These are phyloP conservation scores for Microglena sp. DNA, from an alignment of 139 green algal species.

Conservation along the genomic window DNA sequence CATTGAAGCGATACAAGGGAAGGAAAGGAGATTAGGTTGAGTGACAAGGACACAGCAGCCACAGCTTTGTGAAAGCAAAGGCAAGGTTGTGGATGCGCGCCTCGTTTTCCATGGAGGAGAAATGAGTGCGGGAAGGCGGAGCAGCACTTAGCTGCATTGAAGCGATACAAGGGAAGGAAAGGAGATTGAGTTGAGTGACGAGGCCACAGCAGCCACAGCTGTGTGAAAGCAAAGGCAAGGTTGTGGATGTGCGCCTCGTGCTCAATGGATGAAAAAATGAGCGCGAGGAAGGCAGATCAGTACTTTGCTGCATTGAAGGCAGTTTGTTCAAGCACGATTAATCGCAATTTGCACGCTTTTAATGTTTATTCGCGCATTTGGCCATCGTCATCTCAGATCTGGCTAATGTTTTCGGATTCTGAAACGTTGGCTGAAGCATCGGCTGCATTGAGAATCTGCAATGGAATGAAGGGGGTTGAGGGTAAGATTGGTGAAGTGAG, in stretches of 20 bases:
- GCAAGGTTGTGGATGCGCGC: too few relatives aligned
- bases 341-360: too few relatives aligned
- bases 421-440: too few relatives aligned
- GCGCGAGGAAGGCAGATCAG: slow-evolving; percentile 80
- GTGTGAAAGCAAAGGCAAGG: too few relatives aligned
- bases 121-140: slow-evolving; percentile 88
- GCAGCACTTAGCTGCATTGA: slow-evolving; percentile 91
- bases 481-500: slow-evolving; percentile 66
- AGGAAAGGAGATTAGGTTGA: not conserved
- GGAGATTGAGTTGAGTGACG: not conserved
- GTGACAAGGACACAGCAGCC: too few relatives aligned
- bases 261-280: slow-evolving; percentile 67
- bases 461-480: slow-evolving; percentile 46
- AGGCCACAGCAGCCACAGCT: too few relatives aligned
- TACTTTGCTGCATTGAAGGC: slow-evolving; percentile 93
- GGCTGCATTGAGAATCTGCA: slow-evolving; percentile 76
- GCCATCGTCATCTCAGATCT: too few relatives aligned
- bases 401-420: too few relatives aligned
- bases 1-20: slow-evolving; percentile 62
- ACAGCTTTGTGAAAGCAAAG: too few relatives aligned
- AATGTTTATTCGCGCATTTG: too few relatives aligned
- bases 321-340: too few relatives aligned
- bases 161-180: slow-evolving; percentile 30
- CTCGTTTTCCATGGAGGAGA: slow-evolving; percentile 62
- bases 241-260: slow-evolving; percentile 63